These are phyloP conservation scores for Hymenoscyphus fructigenus DNA, from an alignment of 2,329 filamentous ascomycete species.

Conservation along the genomic window DNA sequence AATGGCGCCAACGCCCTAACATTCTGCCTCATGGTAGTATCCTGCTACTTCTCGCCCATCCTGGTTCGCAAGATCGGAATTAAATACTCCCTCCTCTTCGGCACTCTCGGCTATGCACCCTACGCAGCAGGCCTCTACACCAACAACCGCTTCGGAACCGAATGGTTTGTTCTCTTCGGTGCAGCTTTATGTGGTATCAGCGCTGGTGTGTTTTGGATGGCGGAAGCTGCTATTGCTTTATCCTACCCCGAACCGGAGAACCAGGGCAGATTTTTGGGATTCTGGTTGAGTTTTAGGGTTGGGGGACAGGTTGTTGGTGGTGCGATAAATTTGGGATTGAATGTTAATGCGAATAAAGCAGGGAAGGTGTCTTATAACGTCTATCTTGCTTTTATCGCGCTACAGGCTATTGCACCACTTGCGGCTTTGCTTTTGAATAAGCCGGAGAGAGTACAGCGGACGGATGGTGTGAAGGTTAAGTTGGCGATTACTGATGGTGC, in stretches of 20 bases:
- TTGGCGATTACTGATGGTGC: conserved; percentile 57
- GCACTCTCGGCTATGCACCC: conserved; percentile 69
- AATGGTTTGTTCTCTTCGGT: conserved; percentile 67
- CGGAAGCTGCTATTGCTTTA: conserved; percentile 71
- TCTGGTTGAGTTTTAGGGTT: conserved; percentile 62
- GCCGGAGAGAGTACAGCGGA: conserved; percentile 62
- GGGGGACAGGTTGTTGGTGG: conserved; percentile 69
- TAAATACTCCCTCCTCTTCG: conserved; percentile 68
- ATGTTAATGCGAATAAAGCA: conserved; percentile 53
- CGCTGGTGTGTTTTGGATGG: conserved; percentile 74
- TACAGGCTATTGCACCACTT: conserved; percentile 66
- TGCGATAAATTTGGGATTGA: conserved; percentile 68
- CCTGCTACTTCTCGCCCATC: conserved; percentile 63
- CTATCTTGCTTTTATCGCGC: conserved; percentile 67
- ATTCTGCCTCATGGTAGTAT: conserved; percentile 71
- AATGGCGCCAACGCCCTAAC: conserved; percentile 68
- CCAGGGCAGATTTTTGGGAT: conserved; percentile 61
- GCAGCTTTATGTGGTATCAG: conserved; percentile 31
- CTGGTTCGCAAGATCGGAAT: conserved; percentile 69
- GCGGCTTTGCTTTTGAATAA: conserved; percentile 61
- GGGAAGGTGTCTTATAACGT: conserved; percentile 69
- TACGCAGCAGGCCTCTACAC: conserved; percentile 70
- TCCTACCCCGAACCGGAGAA: conserved; percentile 71
- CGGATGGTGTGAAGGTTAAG: conserved; percentile 62
- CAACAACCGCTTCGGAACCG: conserved; percentile 67